Evolutionary conservation across 352 stramenopile species (phyloP).

Genomic region (Phytophthora rubi): DNA sequence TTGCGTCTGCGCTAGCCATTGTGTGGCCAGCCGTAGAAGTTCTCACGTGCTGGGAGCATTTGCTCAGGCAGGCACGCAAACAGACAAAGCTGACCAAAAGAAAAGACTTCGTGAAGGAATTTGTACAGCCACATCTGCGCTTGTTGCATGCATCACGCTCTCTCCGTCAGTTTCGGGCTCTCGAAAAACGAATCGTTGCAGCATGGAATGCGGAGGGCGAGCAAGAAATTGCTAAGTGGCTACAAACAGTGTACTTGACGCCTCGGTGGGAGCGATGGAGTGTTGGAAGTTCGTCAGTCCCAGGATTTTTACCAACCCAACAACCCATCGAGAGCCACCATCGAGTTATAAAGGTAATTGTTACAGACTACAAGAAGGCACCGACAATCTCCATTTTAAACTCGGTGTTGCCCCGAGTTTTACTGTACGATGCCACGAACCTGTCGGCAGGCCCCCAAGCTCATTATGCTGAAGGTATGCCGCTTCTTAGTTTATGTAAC

Average conservation of each 20-base stretch:
- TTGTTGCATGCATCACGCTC: slow-evolving; percentile 2
- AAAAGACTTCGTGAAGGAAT: slow-evolving; percentile 8
- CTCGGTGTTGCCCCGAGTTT: slow-evolving; percentile 10
- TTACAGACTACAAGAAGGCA: slow-evolving; percentile 20
- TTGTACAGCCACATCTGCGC: slow-evolving; percentile 1
- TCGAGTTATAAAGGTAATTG: slow-evolving; percentile 23
- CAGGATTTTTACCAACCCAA: slow-evolving; percentile 10
- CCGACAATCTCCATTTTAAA: slow-evolving; percentile 14
- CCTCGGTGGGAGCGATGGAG: slow-evolving; percentile 16
- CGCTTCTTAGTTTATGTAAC: neutral
- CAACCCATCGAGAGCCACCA: slow-evolving; percentile 20
- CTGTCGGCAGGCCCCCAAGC: neutral
- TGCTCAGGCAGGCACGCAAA: slow-evolving; percentile 1
- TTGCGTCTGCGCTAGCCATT: slow-evolving; percentile 9
- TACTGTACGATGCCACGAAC: slow-evolving; percentile 10
- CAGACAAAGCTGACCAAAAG: neutral
- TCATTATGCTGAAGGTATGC: slow-evolving; percentile 14
- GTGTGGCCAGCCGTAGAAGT: slow-evolving; percentile 14
- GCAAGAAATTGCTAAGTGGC: neutral
- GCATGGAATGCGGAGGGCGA: neutral
- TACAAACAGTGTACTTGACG: slow-evolving; percentile 5
- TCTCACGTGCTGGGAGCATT: slow-evolving; percentile 19
- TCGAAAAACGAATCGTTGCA: slow-evolving; percentile 6
- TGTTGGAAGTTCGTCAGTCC: slow-evolving; percentile 12
- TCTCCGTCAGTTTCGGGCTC: slow-evolving; percentile 7